Conservation (phyloP, 2,329 filamentous ascomycete genomes). For the Penicillium griseofulvum region DNA sequence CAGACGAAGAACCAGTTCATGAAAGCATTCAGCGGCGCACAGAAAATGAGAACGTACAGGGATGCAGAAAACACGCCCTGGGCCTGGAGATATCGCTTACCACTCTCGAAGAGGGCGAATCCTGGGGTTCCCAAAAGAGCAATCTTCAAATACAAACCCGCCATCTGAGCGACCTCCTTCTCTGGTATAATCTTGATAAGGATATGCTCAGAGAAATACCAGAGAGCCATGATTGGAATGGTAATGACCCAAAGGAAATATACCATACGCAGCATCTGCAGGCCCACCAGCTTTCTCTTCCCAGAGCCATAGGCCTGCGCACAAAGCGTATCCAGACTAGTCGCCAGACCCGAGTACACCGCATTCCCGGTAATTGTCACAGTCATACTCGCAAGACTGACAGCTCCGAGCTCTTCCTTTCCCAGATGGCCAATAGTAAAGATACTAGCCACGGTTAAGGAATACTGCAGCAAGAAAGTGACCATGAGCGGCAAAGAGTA, state of each 20-base stretch:
- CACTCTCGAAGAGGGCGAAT: conserved; percentile 72
- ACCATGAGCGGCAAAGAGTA: conserved; percentile 70
- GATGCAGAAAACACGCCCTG: conserved; percentile 82
- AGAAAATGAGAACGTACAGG: conserved; percentile 78
- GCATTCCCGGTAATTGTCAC: conserved; percentile 75
- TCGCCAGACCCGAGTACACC: conserved; percentile 80
- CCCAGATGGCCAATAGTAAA: conserved; percentile 76
- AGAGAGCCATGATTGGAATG: conserved; percentile 69
- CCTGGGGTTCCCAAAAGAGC: conserved; percentile 70
- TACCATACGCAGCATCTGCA: conserved; percentile 79
- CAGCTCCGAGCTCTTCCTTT: conserved; percentile 65
- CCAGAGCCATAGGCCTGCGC: conserved; percentile 92
- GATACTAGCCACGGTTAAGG: conserved; percentile 76
- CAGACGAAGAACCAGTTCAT: conserved; percentile 82
- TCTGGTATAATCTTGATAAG: conserved; percentile 69
- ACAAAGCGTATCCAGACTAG: conserved; percentile 87
- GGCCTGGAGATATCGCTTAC: conserved; percentile 84
- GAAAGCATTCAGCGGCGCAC: conserved; percentile 74
- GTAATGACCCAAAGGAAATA: conserved; percentile 71
- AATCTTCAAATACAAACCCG: conserved; percentile 70
- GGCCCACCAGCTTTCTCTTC: conserved; percentile 79
- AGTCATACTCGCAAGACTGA: conserved; percentile 72
- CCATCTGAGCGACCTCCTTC: conserved; percentile 65
- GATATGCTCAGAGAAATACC: conserved; percentile 66
- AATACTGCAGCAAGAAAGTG: conserved; percentile 79